These are phyloP conservation scores for Calocybe cyanea DNA, from an alignment of 768 basidiomycete species.

Conservation along the genomic window DNA sequence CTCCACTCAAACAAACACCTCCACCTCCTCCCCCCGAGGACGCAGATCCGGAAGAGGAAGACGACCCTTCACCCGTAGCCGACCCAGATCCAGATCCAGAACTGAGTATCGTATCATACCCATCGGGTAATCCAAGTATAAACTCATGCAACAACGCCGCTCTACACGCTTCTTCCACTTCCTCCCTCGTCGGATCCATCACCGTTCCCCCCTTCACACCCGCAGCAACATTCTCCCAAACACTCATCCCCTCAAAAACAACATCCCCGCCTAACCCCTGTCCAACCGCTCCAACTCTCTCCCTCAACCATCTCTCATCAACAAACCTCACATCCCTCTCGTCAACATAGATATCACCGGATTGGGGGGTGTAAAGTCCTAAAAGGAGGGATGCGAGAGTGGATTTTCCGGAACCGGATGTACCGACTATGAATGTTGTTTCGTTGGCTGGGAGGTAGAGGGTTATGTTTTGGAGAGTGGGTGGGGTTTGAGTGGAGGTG, in stretches of 20 bases:
- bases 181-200: constrained; percentile 58
- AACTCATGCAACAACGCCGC: constrained; percentile 88
- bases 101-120: constrained; percentile 83
- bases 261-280: constrained; percentile 61
- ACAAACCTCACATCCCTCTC: constrained; percentile 76
- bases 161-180: constrained; percentile 81
- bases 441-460: constrained; percentile 73
- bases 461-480: constrained; percentile 62
- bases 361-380: constrained; percentile 64
- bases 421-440: constrained; percentile 86
- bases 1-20: constrained; percentile 77
- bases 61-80: constrained; percentile 28
- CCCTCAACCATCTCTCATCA: constrained; percentile 63
- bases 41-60: no score
- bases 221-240: constrained; percentile 80
- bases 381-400: constrained; percentile 83
- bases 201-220: constrained; percentile 18
- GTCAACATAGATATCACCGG: constrained; percentile 74
- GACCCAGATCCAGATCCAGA: constrained; percentile 27
- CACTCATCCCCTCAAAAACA: constrained; percentile 72
- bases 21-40: constrained; percentile 23
- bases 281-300: constrained; percentile 43
- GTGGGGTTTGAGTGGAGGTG: constrained; percentile 41
- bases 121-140: constrained; percentile 74
- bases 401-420: constrained; percentile 91